Evolutionary conservation across 495 filamentous ascomycete genomes (phyloP), one percentile per base, ranked within the genome.

Genomic region (Aspergillus asperescens): DNA sequence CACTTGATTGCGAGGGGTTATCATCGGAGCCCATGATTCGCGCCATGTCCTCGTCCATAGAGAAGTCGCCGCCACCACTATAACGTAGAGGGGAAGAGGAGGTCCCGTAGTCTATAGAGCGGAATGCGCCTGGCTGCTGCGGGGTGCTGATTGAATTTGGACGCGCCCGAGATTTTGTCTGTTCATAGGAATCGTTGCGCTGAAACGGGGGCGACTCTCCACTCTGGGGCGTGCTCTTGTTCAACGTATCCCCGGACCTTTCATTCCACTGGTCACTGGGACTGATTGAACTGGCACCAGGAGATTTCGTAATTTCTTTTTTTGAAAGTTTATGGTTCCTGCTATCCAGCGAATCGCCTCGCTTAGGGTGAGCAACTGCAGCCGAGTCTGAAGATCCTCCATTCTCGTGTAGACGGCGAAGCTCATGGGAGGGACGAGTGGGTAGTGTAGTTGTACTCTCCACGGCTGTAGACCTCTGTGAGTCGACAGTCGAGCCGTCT

Each of bases 41-140:
- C 37, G 84, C 82, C 75, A 94, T 84, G 57, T 96, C 93, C 56
- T 96, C 90, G 56, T 96, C 91, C 84, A 90, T 83, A 32, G 84
- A 88, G 56, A 92, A 87, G 53, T 91, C 89, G 42, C 83, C 85
- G 39, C 84, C 83, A 25, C 77, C 75, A 63, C 78, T 88, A 70
- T 87, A 88, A 29, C 86, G 81, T 41, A 87, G 81, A 55, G 90
- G 68, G 45, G 83, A 85, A 18, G 86, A 84, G n/a, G 85, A 87
- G 7, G 60, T 61, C 16, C 68, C 61, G 35, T 69, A 73, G 45
- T 77, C 74, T 28, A 55, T 34, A 24, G 62, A 54, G 46, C 64
- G 61, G 44, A 58, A 54, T 13, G 65, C 67, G 49, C 77, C 75
- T 20, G 59, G 50, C 27, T 68, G 68, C 22, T 68, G 67, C 1